These are phyloP conservation scores for Aspergillus niger DNA, from an alignment of 2,329 filamentous ascomycete species.

Conservation along the genomic window DNA sequence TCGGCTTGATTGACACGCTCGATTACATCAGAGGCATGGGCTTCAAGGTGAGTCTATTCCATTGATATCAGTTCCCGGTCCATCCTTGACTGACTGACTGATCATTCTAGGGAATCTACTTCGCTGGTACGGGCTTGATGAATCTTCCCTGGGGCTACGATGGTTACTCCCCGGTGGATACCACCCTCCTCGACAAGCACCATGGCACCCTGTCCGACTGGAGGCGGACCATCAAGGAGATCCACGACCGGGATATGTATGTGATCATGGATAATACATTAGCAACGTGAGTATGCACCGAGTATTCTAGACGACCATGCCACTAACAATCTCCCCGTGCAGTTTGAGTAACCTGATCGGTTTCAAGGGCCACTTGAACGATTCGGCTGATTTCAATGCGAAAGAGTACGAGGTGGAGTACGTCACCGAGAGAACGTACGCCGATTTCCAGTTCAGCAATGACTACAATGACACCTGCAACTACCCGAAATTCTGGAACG, in stretches of 20 bases:
- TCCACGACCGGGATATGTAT: slow-evolving; percentile 64
- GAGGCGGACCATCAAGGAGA: slow-evolving; percentile 58
- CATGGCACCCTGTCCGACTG: slow-evolving; percentile 61
- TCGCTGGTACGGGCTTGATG: slow-evolving; percentile 63
- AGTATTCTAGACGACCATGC: background rate
- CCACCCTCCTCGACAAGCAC: slow-evolving; percentile 64
- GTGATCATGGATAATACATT: slow-evolving; percentile 67
- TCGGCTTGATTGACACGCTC: slow-evolving; percentile 58
- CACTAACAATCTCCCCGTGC: background rate
- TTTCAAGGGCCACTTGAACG: slow-evolving; percentile 41
- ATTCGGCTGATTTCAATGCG: slow-evolving; percentile 55
- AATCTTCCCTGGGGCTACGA: slow-evolving; percentile 67
- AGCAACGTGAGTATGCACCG: slow-evolving; percentile 48
- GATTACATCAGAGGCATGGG: slow-evolving; percentile 67
- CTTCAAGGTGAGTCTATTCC: slow-evolving; percentile 50
- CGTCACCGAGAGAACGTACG: slow-evolving; percentile 57
- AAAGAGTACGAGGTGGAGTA: slow-evolving; percentile 60
- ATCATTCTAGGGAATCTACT: slow-evolving; percentile 54
- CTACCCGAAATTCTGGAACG: slow-evolving; percentile 63
- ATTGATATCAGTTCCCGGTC: too few relatives aligned
- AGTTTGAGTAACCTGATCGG: slow-evolving; percentile 61
- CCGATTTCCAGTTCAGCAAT: slow-evolving; percentile 59
- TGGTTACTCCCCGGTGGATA: slow-evolving; percentile 60
- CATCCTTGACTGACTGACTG: background rate
- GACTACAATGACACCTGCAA: slow-evolving; percentile 54